phyloP scores from a whole-genome alignment of 768 basidiomycete species.

The Hortiboletus flavorubellus region DNA sequence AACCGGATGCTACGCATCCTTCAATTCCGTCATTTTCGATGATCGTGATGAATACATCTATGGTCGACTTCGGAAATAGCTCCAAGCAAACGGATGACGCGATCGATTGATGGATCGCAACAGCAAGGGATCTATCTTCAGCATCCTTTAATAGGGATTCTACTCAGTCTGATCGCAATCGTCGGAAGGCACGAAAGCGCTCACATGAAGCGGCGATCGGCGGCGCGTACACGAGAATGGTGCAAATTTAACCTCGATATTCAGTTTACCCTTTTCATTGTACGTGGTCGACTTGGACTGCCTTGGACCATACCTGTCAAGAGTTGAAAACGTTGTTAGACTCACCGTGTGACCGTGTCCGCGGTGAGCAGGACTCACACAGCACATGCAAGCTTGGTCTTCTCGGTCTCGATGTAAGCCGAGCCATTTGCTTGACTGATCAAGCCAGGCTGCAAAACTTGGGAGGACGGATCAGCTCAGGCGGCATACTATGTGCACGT shows the following conservation, averaged over 20 bases:
- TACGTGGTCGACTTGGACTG: conserved; percentile 79
- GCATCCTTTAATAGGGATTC: conserved; percentile 64
- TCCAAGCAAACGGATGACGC: conserved; percentile 82
- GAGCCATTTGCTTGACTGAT: conserved; percentile 95
- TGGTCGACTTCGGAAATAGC: conserved; percentile 87
- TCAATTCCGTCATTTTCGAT: conserved; percentile 93
- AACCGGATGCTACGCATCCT: conserved; percentile 80
- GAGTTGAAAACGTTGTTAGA: conserved; percentile 3
- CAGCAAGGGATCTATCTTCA: conserved; percentile 83
- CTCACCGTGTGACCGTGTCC: not conserved
- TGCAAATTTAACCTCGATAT: conserved; percentile 95
- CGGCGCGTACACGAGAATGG: conserved; percentile 84
- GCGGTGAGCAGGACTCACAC: conserved; percentile 56
- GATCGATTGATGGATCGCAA: conserved; percentile 83
- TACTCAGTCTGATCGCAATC: conserved; percentile 1
- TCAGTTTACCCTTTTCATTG: conserved; percentile 83
- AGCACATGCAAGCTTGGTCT: conserved; percentile 92
- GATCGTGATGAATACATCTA: conserved; percentile 88
- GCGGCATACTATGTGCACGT: conserved; percentile 3
- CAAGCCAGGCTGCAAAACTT: conserved; percentile 87
- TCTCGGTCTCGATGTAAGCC: conserved; percentile 91
- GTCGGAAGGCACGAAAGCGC: conserved; percentile 24
- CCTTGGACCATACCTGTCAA: conserved; percentile 72
- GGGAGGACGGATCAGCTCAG: conserved; percentile 7
- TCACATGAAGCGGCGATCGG: conserved; percentile 82